These are phyloP conservation scores for Nicotiana knightiana DNA, from an alignment of 257 asterid genomes.

Conservation along the genomic window DNA sequence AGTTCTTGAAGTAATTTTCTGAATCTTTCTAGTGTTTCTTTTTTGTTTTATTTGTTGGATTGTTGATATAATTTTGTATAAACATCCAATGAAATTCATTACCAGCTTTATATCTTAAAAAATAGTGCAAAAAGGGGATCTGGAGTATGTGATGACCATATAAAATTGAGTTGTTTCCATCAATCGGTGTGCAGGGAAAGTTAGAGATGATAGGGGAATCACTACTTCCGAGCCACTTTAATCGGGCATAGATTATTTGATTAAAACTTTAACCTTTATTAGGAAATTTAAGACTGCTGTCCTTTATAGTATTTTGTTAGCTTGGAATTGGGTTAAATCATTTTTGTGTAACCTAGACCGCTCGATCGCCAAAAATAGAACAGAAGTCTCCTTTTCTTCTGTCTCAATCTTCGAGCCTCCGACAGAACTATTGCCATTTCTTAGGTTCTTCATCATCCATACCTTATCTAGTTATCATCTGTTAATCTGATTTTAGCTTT, in stretches of 20 bases:
- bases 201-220: background rate
- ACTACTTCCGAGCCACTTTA: background rate
- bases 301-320: background rate
- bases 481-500: background rate
- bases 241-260: background rate
- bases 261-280: background rate
- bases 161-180: background rate
- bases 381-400: background rate
- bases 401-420: background rate
- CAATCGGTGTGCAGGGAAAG: background rate
- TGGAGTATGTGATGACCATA: background rate
- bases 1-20: conserved; percentile 57
- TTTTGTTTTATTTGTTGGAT: background rate
- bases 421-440: background rate
- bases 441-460: background rate
- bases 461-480: background rate
- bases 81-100: background rate
- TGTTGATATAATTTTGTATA: background rate
- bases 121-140: background rate
- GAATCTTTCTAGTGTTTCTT: conserved; percentile 10
- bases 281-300: background rate
- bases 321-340: background rate
- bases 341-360: background rate
- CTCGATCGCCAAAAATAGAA: background rate
- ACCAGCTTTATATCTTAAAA: background rate